These are phyloP conservation scores for Metschnikowia arizonensis DNA, from an alignment of 805 yeast genomes.

Conservation along the genomic window DNA sequence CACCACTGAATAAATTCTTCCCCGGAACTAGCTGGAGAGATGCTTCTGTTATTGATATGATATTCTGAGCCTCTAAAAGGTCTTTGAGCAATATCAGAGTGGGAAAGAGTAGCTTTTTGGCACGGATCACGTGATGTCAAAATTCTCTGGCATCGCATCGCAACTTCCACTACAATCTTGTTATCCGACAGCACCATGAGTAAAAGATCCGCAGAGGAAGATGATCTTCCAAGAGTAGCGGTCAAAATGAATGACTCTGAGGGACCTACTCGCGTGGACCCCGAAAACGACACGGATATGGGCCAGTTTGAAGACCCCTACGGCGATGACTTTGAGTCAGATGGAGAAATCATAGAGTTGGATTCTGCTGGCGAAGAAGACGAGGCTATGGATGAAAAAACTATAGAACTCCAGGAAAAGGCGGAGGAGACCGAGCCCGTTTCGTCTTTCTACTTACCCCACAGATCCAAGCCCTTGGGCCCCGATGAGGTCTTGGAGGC, in stretches of 20 bases:
- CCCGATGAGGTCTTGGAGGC: constrained; percentile 96
- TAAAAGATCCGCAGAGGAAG: constrained; percentile 17
- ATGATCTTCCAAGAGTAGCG: constrained; percentile 23
- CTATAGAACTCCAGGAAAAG: constrained; percentile 22
- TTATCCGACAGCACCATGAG: constrained; percentile 10
- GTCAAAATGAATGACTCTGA: constrained; percentile 35
- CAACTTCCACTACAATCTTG: background rate
- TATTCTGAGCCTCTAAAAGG: background rate
- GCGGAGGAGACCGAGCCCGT: constrained; percentile 25
- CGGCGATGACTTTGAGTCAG: constrained; percentile 91
- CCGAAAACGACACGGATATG: constrained; percentile 50
- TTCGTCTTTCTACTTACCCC: constrained; percentile 74
- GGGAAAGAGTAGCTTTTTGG: background rate
- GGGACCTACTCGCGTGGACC: constrained; percentile 34
- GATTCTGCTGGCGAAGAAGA: constrained; percentile 52
- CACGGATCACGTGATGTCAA: constrained; percentile 14
- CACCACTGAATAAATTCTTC: background rate
- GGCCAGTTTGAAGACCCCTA: constrained; percentile 86
- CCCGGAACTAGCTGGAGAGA: background rate
- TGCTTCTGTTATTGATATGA: background rate
- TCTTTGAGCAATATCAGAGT: background rate
- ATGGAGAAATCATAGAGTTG: constrained; percentile 80
- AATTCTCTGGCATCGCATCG: constrained; percentile 10
- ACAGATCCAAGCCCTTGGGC: constrained; percentile 82
- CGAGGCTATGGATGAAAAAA: constrained; percentile 36